phyloP scores from a whole-genome alignment of 2,329 filamentous ascomycete species.

The Fusarium mangiferae region DNA sequence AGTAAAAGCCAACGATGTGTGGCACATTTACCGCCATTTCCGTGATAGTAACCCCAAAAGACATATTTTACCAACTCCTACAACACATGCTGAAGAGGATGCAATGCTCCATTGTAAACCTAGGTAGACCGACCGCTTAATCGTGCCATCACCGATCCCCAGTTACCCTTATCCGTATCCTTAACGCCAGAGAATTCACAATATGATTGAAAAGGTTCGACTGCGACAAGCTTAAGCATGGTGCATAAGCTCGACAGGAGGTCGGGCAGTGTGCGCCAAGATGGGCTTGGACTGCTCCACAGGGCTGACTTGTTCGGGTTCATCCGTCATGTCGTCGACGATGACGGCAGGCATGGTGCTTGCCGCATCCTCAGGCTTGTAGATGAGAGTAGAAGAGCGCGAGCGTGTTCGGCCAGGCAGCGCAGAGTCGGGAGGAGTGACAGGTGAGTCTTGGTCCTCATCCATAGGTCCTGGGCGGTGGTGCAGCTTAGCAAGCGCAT shows the following conservation, averaged over 20 bases:
- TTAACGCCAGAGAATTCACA: constrained; percentile 36
- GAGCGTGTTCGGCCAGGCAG: constrained; percentile 56
- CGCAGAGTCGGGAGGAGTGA: constrained; percentile 46
- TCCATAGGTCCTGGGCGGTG: constrained; percentile 57
- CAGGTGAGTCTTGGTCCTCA: constrained; percentile 45
- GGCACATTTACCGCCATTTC: constrained; percentile 12
- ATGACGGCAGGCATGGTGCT: constrained; percentile 72
- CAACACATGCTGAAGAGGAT: constrained; percentile 21
- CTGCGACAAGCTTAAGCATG: constrained; percentile 44
- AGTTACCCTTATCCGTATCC: constrained; percentile 15
- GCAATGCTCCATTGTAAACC: constrained; percentile 31
- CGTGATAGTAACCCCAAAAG: constrained; percentile 13
- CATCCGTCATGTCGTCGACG: constrained; percentile 74
- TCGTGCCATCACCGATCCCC: constrained; percentile 9
- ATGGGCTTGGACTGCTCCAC: constrained; percentile 59
- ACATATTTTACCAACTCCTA: constrained; percentile 39
- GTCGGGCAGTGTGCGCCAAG: constrained; percentile 68
- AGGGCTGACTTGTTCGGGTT: constrained; percentile 57
- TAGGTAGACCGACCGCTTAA: constrained; percentile 14
- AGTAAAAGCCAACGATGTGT: constrained; percentile 5
- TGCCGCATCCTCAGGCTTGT: constrained; percentile 64
- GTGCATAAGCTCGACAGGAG: constrained; percentile 73
- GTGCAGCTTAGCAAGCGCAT: constrained; percentile 71
- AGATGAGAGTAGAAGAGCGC: constrained; percentile 73
- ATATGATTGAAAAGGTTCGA: neutral